Conservation (phyloP, 192 early-diverging fungal species). For the Phycomyces nitens region DNA sequence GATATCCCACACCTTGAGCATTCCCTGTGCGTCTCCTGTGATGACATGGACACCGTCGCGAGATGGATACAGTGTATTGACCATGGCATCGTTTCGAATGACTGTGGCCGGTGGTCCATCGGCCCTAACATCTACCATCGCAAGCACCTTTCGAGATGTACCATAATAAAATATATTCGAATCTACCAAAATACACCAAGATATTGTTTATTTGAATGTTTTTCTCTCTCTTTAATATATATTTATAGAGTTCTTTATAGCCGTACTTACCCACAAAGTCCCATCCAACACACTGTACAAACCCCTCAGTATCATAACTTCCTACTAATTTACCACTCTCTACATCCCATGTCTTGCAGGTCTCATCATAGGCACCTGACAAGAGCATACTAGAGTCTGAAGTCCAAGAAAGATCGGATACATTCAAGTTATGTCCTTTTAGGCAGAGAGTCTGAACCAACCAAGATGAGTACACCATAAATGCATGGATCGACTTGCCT, state of each 20-base stretch:
- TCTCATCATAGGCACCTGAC: conserved; percentile 78
- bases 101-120: conserved; percentile 18
- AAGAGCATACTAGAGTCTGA: conserved; percentile 61
- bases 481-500: conserved; percentile 42
- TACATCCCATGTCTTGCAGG: conserved; percentile 78
- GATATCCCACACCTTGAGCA: conserved; percentile 91
- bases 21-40: conserved; percentile 83
- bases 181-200: conserved; percentile 41
- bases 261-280: conserved; percentile 58
- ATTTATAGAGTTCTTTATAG: background rate
- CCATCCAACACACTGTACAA: conserved; percentile 83
- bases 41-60: conserved; percentile 68
- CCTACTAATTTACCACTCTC: conserved; percentile 59
- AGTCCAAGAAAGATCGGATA: conserved; percentile 79
- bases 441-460: conserved; percentile 54
- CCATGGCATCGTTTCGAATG: conserved; percentile 71
- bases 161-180: conserved; percentile 72
- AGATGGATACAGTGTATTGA: conserved; percentile 78
- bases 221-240: background rate
- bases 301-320: conserved; percentile 70
- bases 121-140: conserved; percentile 57
- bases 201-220: background rate
- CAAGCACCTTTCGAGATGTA: conserved; percentile 69
- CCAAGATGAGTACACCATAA: background rate
- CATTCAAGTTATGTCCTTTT: conserved; percentile 71